Percentiles rank a stretch among this genome's conserved stretches.
Conservation (phyloP, 2,329 filamentous ascomycete genomes). For the Penicillium sp. region DNA sequence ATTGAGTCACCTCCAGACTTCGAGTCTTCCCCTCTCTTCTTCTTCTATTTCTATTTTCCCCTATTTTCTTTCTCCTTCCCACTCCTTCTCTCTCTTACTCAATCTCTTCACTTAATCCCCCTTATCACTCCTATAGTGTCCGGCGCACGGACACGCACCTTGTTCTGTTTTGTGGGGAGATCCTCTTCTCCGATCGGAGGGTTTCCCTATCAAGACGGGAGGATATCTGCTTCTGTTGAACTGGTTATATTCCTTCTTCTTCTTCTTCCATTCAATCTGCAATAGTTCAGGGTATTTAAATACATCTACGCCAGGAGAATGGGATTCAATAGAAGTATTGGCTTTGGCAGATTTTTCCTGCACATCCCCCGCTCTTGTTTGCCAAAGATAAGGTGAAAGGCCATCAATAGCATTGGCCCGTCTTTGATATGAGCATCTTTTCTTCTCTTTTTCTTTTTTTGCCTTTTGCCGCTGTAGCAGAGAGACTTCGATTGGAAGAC, state of each 20-base stretch:
- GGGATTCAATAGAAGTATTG: no score
- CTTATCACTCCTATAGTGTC: slow-evolving; percentile 33
- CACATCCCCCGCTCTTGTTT: background rate
- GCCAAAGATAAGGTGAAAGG: background rate
- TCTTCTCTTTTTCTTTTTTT: no score
- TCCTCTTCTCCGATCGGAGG: background rate
- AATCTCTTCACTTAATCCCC: slow-evolving; percentile 29
- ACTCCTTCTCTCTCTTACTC: slow-evolving; percentile 16
- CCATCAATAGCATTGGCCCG: background rate
- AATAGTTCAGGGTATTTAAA: no score
- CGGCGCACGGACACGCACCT: slow-evolving; percentile 15
- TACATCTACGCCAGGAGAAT: no score
- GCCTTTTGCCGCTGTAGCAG: slow-evolving; percentile 1
- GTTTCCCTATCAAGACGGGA: no score
- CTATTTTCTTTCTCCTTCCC: background rate
- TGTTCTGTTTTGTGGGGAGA: slow-evolving; percentile 1
- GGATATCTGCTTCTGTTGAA: no score
- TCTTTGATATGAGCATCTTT: background rate
- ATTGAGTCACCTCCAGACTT: background rate
- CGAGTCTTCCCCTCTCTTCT: no score
- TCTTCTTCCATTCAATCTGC: background rate
- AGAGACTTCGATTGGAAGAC: background rate
- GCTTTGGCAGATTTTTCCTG: background rate
- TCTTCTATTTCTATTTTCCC: background rate
- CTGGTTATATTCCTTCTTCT: background rate